Conservation (phyloP, 371 early-diverging fungal genomes). For the Mucor circinelloides region DNA sequence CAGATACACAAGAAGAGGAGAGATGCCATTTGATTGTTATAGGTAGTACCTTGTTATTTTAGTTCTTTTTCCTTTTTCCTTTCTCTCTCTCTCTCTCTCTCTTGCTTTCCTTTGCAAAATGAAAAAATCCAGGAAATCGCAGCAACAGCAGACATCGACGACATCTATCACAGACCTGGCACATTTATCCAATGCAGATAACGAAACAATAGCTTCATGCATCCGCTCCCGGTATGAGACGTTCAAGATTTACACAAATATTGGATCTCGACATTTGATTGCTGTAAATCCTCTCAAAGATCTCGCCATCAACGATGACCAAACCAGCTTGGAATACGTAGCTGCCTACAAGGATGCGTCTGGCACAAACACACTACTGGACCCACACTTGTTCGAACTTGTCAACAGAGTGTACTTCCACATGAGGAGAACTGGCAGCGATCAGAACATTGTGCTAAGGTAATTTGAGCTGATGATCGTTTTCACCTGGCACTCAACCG, state of each 20-base stretch:
- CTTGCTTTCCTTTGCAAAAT: constrained; percentile 11
- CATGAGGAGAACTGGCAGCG: constrained; percentile 83
- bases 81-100: neutral
- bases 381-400: constrained; percentile 86
- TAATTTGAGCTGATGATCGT: no score
- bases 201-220: constrained; percentile 49
- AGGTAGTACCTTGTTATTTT: neutral
- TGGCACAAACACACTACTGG: constrained; percentile 28
- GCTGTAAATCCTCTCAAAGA: constrained; percentile 58
- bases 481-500: neutral
- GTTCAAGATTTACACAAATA: constrained; percentile 61
- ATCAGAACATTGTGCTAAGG: constrained; percentile 71
- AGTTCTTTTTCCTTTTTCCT: neutral
- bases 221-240: constrained; percentile 53
- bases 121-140: constrained; percentile 23
- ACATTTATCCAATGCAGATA: constrained; percentile 30
- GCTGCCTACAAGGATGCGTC: constrained; percentile 63
- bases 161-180: constrained; percentile 29
- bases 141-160: neutral
- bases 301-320: constrained; percentile 57
- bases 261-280: constrained; percentile 65
- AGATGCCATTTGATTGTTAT: neutral
- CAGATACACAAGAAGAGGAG: constrained; percentile 6
- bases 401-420: constrained; percentile 67
- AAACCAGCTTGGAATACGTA: constrained; percentile 72